Conservation (phyloP, 257 asterid genomes). For the Penstemon barbatus region DNA sequence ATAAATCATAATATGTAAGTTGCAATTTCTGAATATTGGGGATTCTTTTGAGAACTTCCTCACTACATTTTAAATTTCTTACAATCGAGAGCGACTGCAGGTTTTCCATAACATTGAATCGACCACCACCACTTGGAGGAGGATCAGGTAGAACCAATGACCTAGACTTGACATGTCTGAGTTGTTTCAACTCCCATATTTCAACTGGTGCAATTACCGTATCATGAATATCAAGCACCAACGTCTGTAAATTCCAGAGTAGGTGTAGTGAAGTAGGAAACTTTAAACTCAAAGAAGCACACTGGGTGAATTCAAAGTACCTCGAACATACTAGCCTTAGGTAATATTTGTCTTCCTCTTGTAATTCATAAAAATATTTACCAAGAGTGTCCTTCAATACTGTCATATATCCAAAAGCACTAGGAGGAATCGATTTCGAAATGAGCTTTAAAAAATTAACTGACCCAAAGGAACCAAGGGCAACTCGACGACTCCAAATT, state of each 20-base stretch:
- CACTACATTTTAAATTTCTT: neutral
- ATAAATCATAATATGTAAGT: neutral
- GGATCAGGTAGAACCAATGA: conserved; percentile 5
- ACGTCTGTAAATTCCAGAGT: conserved; percentile 13
- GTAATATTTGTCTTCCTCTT: neutral
- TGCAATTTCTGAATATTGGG: neutral
- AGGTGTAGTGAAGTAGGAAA: conserved; percentile 2
- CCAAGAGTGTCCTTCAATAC: neutral
- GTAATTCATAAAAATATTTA: neutral
- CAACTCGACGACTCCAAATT: too few relatives aligned
- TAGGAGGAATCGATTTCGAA: neutral
- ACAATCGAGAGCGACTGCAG: neutral
- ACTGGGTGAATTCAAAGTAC: neutral
- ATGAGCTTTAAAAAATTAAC: neutral
- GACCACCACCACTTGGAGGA: neutral
- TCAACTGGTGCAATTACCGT: neutral
- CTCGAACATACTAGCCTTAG: neutral
- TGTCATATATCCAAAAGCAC: neutral
- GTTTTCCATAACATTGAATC: neutral
- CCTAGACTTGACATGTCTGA: neutral
- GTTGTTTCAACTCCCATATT: conserved; percentile 4
- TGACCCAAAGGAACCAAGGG: too few relatives aligned
- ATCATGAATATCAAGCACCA: neutral
- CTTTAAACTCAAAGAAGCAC: neutral
- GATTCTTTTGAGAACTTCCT: too few relatives aligned